Percentiles rank a stretch among this genome's conserved stretches.
Evolutionary conservation across 140 eudicot species (phyloP).

Genomic region (Ambrosia hybrid): DNA sequence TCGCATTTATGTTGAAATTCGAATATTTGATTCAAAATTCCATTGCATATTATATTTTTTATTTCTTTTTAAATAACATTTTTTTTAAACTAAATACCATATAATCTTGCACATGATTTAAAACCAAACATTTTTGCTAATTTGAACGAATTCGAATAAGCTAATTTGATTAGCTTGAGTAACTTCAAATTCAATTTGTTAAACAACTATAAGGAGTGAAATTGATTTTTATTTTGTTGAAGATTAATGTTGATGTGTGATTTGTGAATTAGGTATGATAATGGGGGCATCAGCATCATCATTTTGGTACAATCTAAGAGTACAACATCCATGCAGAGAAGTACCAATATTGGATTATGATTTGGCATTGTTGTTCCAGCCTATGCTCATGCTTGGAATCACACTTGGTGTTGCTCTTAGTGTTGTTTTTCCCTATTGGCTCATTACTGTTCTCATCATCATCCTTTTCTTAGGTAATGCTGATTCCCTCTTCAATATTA

Average conservation of each 20-base stretch:
- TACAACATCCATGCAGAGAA: conserved; percentile 81
- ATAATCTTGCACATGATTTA: no score
- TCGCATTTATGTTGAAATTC: no score
- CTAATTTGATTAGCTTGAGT: background rate
- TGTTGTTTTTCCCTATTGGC: conserved; percentile 97
- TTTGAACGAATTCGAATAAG: no score
- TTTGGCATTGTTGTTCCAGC: conserved; percentile 80
- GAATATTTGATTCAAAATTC: no score
- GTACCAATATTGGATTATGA: conserved; percentile 84
- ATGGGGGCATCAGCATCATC: conserved; percentile 97
- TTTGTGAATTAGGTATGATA: conserved; percentile 61
- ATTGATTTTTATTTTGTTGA: conserved; percentile 3
- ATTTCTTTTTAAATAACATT: no score
- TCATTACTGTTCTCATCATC: conserved; percentile 89
- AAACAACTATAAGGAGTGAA: background rate
- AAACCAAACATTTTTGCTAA: no score
- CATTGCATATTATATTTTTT: no score
- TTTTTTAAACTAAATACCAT: no score
- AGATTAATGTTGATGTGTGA: background rate
- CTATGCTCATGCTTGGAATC: conserved; percentile 96
- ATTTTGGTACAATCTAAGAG: conserved; percentile 88
- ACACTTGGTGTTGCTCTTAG: conserved; percentile 88
- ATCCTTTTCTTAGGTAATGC: conserved; percentile 77
- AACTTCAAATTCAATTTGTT: background rate
- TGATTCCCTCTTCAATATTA: background rate